Conservation (phyloP, 768 basidiomycete genomes). For the Phaeotremella fagi region DNA sequence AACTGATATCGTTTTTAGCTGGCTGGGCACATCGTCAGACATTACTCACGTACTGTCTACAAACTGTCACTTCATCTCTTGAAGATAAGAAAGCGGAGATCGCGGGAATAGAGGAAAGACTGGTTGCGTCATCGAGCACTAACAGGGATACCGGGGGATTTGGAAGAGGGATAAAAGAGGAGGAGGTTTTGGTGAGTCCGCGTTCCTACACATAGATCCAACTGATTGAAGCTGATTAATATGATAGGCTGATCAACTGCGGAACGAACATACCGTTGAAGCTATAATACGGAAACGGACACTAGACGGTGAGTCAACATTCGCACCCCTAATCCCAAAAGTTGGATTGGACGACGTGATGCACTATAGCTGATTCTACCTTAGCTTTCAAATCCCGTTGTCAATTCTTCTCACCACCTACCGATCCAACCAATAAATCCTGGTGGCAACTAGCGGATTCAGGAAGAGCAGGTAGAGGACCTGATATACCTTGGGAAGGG, state of each 20-base stretch:
- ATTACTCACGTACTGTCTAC: constrained; percentile 36
- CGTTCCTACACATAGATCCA: no score
- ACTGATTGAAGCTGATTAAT: no score
- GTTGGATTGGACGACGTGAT: not conserved
- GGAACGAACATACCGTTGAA: constrained; percentile 43
- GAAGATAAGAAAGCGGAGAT: constrained; percentile 19
- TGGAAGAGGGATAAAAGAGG: constrained; percentile 33
- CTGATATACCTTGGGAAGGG: constrained; percentile 16
- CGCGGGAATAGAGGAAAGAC: constrained; percentile 15
- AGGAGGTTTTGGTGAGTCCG: constrained; percentile 39
- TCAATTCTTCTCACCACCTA: constrained; percentile 38
- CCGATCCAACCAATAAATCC: constrained; percentile 18
- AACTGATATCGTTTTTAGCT: no score
- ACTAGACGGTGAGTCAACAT: constrained; percentile 37
- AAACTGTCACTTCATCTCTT: constrained; percentile 28
- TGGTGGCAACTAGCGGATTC: constrained; percentile 47
- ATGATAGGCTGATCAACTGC: constrained; percentile 42
- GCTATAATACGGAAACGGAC: constrained; percentile 45
- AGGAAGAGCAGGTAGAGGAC: constrained; percentile 29
- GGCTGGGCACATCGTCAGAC: constrained; percentile 47
- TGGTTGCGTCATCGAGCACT: constrained; percentile 5
- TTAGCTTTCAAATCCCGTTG: constrained; percentile 46
- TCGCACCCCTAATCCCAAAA: not conserved
- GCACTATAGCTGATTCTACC: not conserved
- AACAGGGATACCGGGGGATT: not conserved